phyloP scores from a whole-genome alignment of 345 rosid genomes.

The Psidium guajava region DNA sequence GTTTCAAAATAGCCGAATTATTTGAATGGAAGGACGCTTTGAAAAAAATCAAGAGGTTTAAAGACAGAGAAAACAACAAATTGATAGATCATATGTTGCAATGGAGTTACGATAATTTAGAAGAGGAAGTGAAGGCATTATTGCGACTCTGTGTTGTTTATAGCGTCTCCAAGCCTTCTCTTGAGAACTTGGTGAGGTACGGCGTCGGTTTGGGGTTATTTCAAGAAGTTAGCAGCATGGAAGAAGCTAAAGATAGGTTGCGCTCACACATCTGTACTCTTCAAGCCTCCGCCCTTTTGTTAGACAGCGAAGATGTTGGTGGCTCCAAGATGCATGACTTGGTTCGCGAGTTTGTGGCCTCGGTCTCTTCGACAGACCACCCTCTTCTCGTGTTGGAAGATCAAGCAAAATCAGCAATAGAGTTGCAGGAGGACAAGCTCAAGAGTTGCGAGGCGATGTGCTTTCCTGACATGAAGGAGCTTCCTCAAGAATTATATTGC shows the following conservation, averaged over 20 bases:
- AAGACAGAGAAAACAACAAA: fast-evolving
- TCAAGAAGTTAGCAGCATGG: not conserved
- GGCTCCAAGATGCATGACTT: not conserved
- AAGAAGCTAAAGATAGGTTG: not conserved
- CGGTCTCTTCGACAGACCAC: fast-evolving
- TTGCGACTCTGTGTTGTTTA: not conserved
- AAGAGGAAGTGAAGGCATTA: fast-evolving
- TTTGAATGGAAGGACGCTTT: fast-evolving
- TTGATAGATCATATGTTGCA: fast-evolving
- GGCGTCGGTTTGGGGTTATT: not conserved
- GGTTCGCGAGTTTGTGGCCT: not conserved
- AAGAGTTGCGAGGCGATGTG: fast-evolving
- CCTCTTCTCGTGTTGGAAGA: not conserved
- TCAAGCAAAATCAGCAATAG: fast-evolving
- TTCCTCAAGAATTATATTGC: fast-evolving
- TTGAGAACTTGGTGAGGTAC: not conserved
- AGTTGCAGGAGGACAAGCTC: not conserved
- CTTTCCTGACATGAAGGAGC: not conserved
- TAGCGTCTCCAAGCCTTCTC: not conserved
- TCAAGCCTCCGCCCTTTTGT: not conserved
- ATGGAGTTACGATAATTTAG: fast-evolving
- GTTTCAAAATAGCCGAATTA: fast-evolving
- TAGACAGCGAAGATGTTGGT: fast-evolving
- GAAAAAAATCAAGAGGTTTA: fast-evolving
- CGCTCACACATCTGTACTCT: not conserved